Conservation (phyloP, 2,329 filamentous ascomycete species). For the Colletotrichum coccodes region DNA sequence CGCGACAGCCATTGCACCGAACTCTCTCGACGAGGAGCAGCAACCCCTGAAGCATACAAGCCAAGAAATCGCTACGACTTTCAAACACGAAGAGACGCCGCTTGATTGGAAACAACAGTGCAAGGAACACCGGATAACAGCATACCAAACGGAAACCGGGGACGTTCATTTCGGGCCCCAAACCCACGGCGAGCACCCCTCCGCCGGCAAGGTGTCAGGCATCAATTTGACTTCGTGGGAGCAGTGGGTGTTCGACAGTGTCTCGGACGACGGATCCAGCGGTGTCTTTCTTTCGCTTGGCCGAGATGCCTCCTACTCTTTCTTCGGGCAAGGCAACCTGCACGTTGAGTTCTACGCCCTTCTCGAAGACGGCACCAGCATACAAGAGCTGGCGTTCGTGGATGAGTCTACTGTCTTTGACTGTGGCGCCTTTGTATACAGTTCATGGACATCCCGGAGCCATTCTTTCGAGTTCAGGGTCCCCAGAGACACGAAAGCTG, state of each 20-base stretch:
- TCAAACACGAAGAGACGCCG: too few relatives aligned
- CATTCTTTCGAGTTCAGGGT: constrained; percentile 3
- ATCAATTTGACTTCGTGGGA: constrained; percentile 11
- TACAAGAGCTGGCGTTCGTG: constrained; percentile 5
- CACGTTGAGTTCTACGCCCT: constrained; percentile 6
- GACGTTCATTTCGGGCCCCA: background rate
- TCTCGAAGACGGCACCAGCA: constrained; percentile 2
- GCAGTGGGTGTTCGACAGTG: constrained; percentile 13
- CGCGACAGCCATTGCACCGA: too few relatives aligned
- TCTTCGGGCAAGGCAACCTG: constrained; percentile 12
- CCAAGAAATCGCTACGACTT: too few relatives aligned
- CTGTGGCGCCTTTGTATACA: background rate
- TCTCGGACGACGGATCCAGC: background rate
- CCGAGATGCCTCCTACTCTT: constrained; percentile 8
- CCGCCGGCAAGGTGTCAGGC: background rate
- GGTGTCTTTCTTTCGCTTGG: background rate
- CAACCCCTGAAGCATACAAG: too few relatives aligned
- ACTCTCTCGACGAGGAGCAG: too few relatives aligned
- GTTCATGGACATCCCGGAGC: background rate
- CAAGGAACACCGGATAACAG: background rate
- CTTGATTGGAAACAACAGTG: too few relatives aligned
- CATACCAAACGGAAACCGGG: background rate
- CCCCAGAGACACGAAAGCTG: background rate
- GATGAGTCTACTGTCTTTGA: background rate
- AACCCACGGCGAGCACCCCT: background rate